Percentiles rank a stretch among this genome's conserved stretches.
These are phyloP conservation scores for Akanthomyces uredinophilus DNA, from an alignment of 2,329 filamentous ascomycete genomes.

Conservation along the genomic window DNA sequence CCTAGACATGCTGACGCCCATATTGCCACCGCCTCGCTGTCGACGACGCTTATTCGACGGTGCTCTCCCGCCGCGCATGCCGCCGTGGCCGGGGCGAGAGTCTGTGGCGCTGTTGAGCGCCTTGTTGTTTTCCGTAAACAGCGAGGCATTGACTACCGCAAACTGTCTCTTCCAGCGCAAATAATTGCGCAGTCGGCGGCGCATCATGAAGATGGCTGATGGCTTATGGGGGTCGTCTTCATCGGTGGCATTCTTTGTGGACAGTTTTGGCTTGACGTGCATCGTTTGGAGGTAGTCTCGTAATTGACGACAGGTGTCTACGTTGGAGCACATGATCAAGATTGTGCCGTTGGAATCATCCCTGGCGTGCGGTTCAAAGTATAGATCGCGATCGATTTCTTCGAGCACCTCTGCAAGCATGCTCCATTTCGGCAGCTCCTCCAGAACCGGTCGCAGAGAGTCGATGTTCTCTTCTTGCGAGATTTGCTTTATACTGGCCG, in stretches of 20 bases:
- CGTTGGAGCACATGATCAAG: constrained; percentile 91
- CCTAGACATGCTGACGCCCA: constrained; percentile 54
- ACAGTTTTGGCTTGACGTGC: constrained; percentile 60
- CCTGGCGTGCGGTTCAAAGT: constrained; percentile 69
- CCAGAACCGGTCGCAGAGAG: constrained; percentile 72
- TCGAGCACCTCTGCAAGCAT: constrained; percentile 84
- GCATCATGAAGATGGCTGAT: constrained; percentile 84
- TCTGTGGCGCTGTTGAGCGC: constrained; percentile 64
- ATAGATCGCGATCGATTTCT: constrained; percentile 87
- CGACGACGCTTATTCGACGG: constrained; percentile 83
- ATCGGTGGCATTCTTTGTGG: constrained; percentile 34
- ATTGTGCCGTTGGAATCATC: constrained; percentile 90
- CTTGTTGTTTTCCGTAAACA: constrained; percentile 77
- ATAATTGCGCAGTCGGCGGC: constrained; percentile 79
- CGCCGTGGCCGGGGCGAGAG: constrained; percentile 39
- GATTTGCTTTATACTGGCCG: constrained; percentile 55
- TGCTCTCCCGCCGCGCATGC: constrained; percentile 52
- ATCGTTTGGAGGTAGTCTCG: constrained; percentile 89
- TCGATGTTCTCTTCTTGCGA: constrained; percentile 45
- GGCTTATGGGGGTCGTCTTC: constrained; percentile 51
- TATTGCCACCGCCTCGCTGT: constrained; percentile 69
- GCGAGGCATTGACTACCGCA: constrained; percentile 70
- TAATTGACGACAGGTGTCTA: constrained; percentile 78
- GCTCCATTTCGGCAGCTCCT: constrained; percentile 93
- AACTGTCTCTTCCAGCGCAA: constrained; percentile 88